These are phyloP conservation scores for Termitomyces sp. DNA, from an alignment of 768 basidiomycete genomes.

Conservation along the genomic window DNA sequence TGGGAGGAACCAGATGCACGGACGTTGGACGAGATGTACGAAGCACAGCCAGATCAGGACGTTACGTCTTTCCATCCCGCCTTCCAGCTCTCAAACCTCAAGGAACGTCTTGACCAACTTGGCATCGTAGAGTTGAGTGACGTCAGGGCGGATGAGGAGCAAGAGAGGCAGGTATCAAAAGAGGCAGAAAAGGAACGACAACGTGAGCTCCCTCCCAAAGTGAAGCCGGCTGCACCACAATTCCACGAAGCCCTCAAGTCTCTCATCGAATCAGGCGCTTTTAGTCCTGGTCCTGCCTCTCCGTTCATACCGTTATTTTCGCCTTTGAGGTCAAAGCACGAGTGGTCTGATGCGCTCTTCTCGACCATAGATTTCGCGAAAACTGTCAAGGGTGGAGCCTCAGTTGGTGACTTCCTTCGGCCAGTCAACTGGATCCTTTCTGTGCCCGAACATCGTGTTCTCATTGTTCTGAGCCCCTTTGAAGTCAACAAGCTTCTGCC, in stretches of 20 bases:
- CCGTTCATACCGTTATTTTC: neutral
- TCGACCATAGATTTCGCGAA: constrained; percentile 31
- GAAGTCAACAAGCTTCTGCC: constrained; percentile 36
- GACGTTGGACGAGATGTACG: constrained; percentile 34
- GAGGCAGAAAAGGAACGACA: constrained; percentile 40
- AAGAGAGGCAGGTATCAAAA: constrained; percentile 43
- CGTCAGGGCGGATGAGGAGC: constrained; percentile 40
- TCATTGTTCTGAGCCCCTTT: constrained; percentile 36
- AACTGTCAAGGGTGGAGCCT: constrained; percentile 19
- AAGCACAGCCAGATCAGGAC: neutral
- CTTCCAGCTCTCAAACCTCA: constrained; percentile 16
- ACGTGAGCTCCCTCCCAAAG: constrained; percentile 29
- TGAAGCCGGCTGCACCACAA: constrained; percentile 16
- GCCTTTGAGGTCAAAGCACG: constrained; percentile 6
- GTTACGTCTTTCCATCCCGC: constrained; percentile 1
- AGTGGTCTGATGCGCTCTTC: constrained; percentile 21
- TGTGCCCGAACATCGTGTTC: neutral
- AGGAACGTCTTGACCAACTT: constrained; percentile 20
- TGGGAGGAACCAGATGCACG: constrained; percentile 41
- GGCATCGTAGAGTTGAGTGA: constrained; percentile 20
- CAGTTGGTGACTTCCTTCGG: constrained; percentile 28
- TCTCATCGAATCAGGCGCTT: neutral
- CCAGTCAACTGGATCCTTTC: constrained; percentile 43
- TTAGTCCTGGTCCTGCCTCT: neutral
- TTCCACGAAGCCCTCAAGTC: neutral